Base-by-base conservation (phyloP, 257 asterid genomes). In the Solanum commersonii region DNA sequence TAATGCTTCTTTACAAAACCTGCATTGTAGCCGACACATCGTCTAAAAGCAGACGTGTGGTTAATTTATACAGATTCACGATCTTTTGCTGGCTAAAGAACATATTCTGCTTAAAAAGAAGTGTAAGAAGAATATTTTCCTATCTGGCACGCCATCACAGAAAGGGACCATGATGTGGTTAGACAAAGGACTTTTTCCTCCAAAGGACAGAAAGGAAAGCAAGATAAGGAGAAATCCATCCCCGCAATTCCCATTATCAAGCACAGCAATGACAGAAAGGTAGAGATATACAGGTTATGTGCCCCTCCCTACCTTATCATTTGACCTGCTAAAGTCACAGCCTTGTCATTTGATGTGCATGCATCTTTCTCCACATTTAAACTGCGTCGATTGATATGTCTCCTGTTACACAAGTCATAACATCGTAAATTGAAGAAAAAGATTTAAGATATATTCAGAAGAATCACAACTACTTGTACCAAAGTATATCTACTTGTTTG, bases 251-350 rank as follows among this genome's bases (percentile, higher is more conserved):
- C 35, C 20, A 82, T 82, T 31, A 82, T 49, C 44, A 82, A 49
- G 44, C 70, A 82, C 86, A 4, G 20, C 6, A 82, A 52, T 52
- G 74, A 65, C n/a, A 77, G 65, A 88, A n/a, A 12, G 79, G 40
- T 78, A 44, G 49, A 87, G n/a, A 14, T 0, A 18, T 65, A 56
- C 83, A 23, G 37, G 85, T 27, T 42, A 42, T 29, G n/a, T 88
- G 71, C 83, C 76, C 87, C 37, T 91, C 81, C 87, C 42, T 91
- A 95, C 99, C 96, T 93, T 93, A 96, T 90, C 88, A 94, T 87
- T 87, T 85, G 72, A 83, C 86, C 94, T 46, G 94, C 91, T 87
- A 95, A 93, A 87, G 90, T 89, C 83, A 92, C 92, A 87, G 93
- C 96, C 91, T 94, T 93, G 86, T 93, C 96, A 31, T 89, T 93